Conservation (phyloP, 2,329 filamentous ascomycete genomes). For the Fusarium citri region DNA sequence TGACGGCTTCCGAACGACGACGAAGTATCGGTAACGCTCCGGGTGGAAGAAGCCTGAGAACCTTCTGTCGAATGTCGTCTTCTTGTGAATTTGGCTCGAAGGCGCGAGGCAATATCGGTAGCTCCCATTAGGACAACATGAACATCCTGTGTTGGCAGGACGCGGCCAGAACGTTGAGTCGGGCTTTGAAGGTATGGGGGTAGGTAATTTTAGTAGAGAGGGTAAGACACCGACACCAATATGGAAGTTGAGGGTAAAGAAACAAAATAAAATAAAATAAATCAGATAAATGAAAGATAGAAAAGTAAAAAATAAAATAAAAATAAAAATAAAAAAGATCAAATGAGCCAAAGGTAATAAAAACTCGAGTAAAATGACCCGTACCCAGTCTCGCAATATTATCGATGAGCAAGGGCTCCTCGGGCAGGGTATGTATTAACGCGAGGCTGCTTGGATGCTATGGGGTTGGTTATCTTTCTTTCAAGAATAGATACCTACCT, state of each 20-base stretch:
- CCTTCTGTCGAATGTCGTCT: constrained; percentile 55
- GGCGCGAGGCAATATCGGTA: constrained; percentile 58
- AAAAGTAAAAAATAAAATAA: constrained; percentile 1
- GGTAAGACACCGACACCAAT: constrained; percentile 26
- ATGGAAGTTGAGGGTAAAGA: not conserved
- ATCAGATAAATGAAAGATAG: constrained; percentile 15
- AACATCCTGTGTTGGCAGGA: constrained; percentile 24
- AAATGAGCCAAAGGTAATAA: constrained; percentile 18
- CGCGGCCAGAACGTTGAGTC: constrained; percentile 23
- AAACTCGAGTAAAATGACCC: constrained; percentile 11
- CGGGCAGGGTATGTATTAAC: constrained; percentile 35
- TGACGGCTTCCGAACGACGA: constrained; percentile 43
- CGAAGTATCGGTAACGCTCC: constrained; percentile 37
- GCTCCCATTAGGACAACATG: constrained; percentile 54
- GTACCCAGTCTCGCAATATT: constrained; percentile 35
- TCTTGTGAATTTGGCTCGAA: constrained; percentile 60
- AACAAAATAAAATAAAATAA: not conserved
- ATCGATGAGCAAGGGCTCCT: constrained; percentile 29
- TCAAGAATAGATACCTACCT: no score
- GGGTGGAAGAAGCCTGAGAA: constrained; percentile 52
- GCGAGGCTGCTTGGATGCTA: constrained; percentile 35
- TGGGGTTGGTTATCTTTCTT: not conserved
- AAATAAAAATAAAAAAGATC: not conserved
- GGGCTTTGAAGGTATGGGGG: constrained; percentile 2
- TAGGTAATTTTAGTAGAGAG: constrained; percentile 20